phyloP scores from a whole-genome alignment of 2,329 filamentous ascomycete species.

The Colletotrichum sp. region DNA sequence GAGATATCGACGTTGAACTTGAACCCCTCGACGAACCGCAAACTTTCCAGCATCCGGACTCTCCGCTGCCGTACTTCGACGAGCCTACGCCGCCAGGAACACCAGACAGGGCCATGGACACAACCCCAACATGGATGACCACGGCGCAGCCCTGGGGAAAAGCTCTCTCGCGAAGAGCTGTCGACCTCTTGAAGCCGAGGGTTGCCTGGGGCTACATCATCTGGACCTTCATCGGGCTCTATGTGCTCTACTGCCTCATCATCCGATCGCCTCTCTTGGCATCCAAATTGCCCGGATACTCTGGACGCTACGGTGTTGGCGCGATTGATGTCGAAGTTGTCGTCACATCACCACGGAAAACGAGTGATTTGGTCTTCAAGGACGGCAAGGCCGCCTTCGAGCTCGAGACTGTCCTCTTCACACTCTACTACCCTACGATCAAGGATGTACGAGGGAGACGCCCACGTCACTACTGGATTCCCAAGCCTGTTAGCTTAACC shows the following conservation, averaged over 20 bases:
- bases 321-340: constrained; percentile 53
- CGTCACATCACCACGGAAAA: constrained; percentile 33
- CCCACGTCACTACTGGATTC: constrained; percentile 48
- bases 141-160: background rate
- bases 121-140: constrained; percentile 2
- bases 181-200: constrained; percentile 32
- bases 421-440: constrained; percentile 52
- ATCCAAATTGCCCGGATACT: constrained; percentile 47
- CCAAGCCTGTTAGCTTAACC: constrained; percentile 46
- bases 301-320: constrained; percentile 49
- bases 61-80: background rate
- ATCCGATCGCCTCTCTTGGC: constrained; percentile 47
- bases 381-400: constrained; percentile 46
- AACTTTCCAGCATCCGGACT: background rate
- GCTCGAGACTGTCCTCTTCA: constrained; percentile 53
- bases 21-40: background rate
- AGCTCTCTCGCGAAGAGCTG: background rate
- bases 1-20: constrained; percentile 9
- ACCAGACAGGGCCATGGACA: background rate
- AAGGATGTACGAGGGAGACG: constrained; percentile 28
- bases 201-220: constrained; percentile 38
- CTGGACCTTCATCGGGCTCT: constrained; percentile 31
- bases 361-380: constrained; percentile 38
- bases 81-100: background rate
- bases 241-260: constrained; percentile 44